Percentiles rank a stretch among this genome's conserved stretches.
Conservation (phyloP, 768 basidiomycete genomes). For the Hortiboletus flavorubellus region DNA sequence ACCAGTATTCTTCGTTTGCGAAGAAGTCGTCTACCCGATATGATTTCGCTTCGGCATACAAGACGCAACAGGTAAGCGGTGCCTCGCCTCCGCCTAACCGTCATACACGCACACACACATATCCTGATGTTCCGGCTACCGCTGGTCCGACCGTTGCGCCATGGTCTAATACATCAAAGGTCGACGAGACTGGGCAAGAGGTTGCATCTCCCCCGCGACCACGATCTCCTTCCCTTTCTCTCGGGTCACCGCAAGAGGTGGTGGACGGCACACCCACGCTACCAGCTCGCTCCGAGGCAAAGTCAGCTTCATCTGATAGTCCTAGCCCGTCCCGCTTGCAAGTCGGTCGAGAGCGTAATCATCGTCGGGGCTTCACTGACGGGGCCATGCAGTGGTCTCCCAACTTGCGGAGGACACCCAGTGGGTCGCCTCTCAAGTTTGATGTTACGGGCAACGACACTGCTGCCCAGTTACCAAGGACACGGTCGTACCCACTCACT, state of each 20-base stretch:
- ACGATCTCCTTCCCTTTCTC: constrained; percentile 14
- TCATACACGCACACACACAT: constrained; percentile 45
- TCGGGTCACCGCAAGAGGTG: constrained; percentile 20
- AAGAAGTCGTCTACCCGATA: constrained; percentile 52
- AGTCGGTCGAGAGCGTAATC: constrained; percentile 39
- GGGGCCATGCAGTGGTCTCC: constrained; percentile 29
- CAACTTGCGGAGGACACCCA: constrained; percentile 44
- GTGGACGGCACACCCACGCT: constrained; percentile 7
- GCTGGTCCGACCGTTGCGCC: constrained; percentile 36
- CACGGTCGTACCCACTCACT: constrained; percentile 37
- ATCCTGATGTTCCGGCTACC: constrained; percentile 41
- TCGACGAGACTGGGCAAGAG: neutral
- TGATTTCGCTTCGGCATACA: constrained; percentile 52
- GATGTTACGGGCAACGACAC: constrained; percentile 19
- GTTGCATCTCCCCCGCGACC: neutral
- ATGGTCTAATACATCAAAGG: constrained; percentile 28
- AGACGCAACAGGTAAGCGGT: constrained; percentile 32
- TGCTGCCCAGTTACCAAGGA: constrained; percentile 27
- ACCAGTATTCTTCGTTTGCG: constrained; percentile 22
- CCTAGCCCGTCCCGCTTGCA: constrained; percentile 8
- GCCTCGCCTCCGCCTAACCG: constrained; percentile 2
- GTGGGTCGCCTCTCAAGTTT: constrained; percentile 41
- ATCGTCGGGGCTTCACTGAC: constrained; percentile 59
- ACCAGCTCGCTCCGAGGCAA: constrained; percentile 11
- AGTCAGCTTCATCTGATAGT: constrained; percentile 1